These are phyloP conservation scores for Tetracladium setigerum DNA, from an alignment of 495 filamentous ascomycete genomes.

Conservation along the genomic window DNA sequence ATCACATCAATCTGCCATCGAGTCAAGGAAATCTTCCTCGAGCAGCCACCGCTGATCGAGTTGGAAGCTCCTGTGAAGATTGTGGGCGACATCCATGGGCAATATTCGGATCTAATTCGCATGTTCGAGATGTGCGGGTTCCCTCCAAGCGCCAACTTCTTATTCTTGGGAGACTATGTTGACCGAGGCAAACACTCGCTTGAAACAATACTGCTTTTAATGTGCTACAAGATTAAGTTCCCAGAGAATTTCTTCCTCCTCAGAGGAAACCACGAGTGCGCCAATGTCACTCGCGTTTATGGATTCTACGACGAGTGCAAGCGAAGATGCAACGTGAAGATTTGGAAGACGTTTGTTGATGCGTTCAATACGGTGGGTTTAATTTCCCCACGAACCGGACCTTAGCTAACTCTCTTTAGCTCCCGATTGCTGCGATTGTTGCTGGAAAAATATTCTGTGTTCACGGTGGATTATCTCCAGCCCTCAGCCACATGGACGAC, in stretches of 20 bases:
- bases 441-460: conserved; percentile 99
- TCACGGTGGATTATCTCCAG: conserved; percentile 90
- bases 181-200: conserved; percentile 96
- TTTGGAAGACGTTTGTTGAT: conserved; percentile 98
- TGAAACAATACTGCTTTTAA: conserved; percentile 88
- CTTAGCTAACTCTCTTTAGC: conserved; percentile 19
- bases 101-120: conserved; percentile 94
- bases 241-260: conserved; percentile 99
- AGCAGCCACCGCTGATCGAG: conserved; percentile 87
- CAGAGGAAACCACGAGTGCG: conserved; percentile 96
- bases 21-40: conserved; percentile 80
- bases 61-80: conserved; percentile 97
- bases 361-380: conserved; percentile 71
- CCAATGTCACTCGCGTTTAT: conserved; percentile 96
- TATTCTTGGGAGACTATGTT: conserved; percentile 97
- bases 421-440: conserved; percentile 94
- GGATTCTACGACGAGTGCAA: conserved; percentile 99
- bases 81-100: conserved; percentile 95
- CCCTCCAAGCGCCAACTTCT: conserved; percentile 85
- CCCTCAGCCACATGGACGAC: conserved; percentile 93
- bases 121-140: conserved; percentile 99
- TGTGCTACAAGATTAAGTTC: conserved; percentile 98
- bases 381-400: neutral
- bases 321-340: conserved; percentile 91
- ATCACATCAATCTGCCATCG: conserved; percentile 87